Evolutionary conservation across 768 basidiomycete species (phyloP).

Genomic region (Pluteus cervinus): DNA sequence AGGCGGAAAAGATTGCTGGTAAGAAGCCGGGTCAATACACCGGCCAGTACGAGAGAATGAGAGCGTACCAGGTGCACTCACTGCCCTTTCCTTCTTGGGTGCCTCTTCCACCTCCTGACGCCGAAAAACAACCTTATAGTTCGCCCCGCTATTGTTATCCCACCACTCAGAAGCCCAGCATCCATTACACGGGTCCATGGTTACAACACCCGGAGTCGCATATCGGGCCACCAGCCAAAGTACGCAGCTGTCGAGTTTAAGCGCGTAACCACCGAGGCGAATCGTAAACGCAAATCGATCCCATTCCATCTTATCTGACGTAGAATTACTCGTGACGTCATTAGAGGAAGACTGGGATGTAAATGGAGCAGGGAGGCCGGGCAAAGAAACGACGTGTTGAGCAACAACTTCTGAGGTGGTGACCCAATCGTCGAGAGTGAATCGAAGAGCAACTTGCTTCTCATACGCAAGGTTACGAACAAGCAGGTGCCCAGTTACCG

Average conservation of each 20-base stretch:
- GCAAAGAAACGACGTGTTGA: constrained; percentile 37
- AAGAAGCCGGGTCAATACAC: no score
- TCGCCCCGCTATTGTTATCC: constrained; percentile 82
- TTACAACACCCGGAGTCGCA: constrained; percentile 11
- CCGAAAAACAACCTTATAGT: constrained; percentile 74
- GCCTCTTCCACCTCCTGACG: constrained; percentile 1
- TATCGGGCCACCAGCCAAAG: constrained; percentile 62
- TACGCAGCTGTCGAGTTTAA: constrained; percentile 40
- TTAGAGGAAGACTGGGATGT: constrained; percentile 9
- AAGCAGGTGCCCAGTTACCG: constrained; percentile 69
- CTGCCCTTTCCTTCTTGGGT: background rate
- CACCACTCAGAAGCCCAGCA: constrained; percentile 73
- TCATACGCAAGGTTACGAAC: constrained; percentile 84
- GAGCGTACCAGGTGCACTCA: no score
- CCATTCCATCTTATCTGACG: constrained; percentile 25
- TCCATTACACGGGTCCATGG: constrained; percentile 13
- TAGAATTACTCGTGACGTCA: constrained; percentile 10
- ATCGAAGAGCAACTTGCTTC: constrained; percentile 80
- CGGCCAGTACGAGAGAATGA: no score
- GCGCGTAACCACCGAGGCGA: constrained; percentile 66
- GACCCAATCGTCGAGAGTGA: constrained; percentile 92
- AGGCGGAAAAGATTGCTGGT: constrained; percentile 4
- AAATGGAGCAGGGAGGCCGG: constrained; percentile 21
- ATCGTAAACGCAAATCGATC: constrained; percentile 59
- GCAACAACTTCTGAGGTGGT: constrained; percentile 82